These are phyloP conservation scores for Backusella tuberculispora DNA, from an alignment of 192 early-diverging fungal genomes.

Conservation along the genomic window DNA sequence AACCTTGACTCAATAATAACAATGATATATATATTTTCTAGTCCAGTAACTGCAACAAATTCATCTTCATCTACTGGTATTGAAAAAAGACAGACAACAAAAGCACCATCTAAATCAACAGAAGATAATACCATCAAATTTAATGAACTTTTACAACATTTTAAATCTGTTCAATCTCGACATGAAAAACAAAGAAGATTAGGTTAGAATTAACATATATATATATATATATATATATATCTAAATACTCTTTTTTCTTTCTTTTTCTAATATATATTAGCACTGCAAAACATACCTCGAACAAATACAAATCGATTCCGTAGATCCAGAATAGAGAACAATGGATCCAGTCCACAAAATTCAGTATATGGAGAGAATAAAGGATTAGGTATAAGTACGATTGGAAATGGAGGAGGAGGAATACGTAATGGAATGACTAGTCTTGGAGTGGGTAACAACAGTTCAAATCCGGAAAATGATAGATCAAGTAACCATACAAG, in stretches of 20 bases:
- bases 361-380: not conserved
- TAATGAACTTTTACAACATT: conserved; percentile 73
- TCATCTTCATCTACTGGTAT: conserved; percentile 8
- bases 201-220: conserved; percentile 16
- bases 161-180: conserved; percentile 68
- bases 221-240: not conserved
- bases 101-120: conserved; percentile 23
- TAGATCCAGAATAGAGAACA: conserved; percentile 9
- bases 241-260: no score
- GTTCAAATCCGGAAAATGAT: not conserved
- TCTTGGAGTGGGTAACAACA: not conserved
- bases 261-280: not conserved
- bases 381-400: not conserved
- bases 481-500: not conserved
- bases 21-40: not conserved
- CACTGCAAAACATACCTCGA: conserved; percentile 16
- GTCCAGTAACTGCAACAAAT: not conserved
- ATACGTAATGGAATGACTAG: conserved; percentile 11
- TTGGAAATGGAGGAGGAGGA: not conserved
- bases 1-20: not conserved
- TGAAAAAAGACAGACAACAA: conserved; percentile 27
- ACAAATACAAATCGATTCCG: not conserved
- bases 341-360: not conserved
- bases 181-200: conserved; percentile 74
- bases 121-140: conserved; percentile 58